These are phyloP conservation scores for Tetrahymena elliotti DNA, from an alignment of 73 alveolate genomes.

Conservation along the genomic window DNA sequence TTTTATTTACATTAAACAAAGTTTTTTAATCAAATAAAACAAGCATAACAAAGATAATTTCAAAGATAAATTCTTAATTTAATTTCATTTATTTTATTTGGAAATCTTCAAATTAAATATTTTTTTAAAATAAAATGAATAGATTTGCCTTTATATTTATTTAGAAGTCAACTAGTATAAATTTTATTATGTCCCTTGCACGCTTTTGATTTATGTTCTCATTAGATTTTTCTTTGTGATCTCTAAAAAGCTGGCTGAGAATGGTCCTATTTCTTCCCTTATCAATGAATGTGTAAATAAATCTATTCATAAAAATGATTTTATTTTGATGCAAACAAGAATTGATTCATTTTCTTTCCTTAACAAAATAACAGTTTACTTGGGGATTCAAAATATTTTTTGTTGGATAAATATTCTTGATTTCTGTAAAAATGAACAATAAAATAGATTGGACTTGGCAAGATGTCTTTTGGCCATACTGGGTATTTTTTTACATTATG, in stretches of 20 bases:
- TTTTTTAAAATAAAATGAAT: background rate
- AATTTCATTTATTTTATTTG: too few relatives aligned
- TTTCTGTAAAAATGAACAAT: background rate
- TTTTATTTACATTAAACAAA: too few relatives aligned
- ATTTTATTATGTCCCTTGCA: background rate
- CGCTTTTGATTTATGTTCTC: background rate
- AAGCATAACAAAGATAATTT: too few relatives aligned
- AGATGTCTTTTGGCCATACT: background rate
- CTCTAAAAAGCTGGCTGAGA: background rate
- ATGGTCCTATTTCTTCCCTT: background rate
- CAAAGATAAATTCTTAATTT: too few relatives aligned
- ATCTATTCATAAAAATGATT: background rate
- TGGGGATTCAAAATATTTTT: background rate
- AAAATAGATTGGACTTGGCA: background rate
- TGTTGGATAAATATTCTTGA: background rate
- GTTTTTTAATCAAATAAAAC: too few relatives aligned
- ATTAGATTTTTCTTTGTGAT: background rate
- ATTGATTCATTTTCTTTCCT: too few relatives aligned
- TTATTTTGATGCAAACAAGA: too few relatives aligned
- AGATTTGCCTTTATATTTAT: background rate
- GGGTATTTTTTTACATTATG: background rate
- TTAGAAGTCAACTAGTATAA: background rate
- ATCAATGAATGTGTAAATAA: background rate
- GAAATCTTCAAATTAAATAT: too few relatives aligned
- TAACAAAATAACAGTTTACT: too few relatives aligned